Evolutionary conservation across 108 stramenopile genomes (phyloP), one percentile per base, ranked within the genome.

Genomic region (Cyclotella choctawhatcheeana): DNA sequence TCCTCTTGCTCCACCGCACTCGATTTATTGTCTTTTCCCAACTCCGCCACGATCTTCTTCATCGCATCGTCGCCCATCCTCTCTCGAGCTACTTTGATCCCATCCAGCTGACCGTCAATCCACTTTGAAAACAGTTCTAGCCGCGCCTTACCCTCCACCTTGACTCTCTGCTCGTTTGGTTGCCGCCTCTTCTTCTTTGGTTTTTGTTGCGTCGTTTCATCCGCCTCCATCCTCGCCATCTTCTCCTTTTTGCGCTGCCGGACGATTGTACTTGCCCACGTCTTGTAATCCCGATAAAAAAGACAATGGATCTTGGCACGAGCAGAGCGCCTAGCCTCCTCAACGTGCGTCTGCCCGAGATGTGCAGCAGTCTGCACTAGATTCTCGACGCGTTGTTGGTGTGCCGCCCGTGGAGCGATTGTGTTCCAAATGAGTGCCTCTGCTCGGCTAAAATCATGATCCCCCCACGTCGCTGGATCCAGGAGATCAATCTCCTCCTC

Each of bases 201-300:
- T 48, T 48, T 10, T 48, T 48, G 47, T 48, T 10, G 12, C 18
- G 8, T n/a, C 18, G 8, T n/a, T 17, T n/a, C 8, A n/a, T n/a
- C 8, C 4, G 16, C 47, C 47, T 48, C 17, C 47, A 4, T n/a
- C 47, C 8, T 10, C 47, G 12, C 47, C 47, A n/a, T 48, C 47
- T 48, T n/a, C 17, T 48, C 47, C 18, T 48, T n/a, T 48, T 48
- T 10, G 17, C 47, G 17, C 8, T n/a, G n/a, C n/a, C n/a, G n/a
- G n/a, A 48, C 4, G 4, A n/a, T 48, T 4, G 12, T n/a, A 10
- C 12, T 4, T n/a, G 47, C 47, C 47, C 47, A 48, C 12, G 18
- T 48, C 47, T n/a, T 48, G n/a, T n/a, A 48, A n/a, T 48, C 47
- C 4, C 47, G 47, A n/a, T 48, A 48, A n/a, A 48, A n/a, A 4